phyloP scores from a whole-genome alignment of 179 eudicot species.

The Silene coronaria region DNA sequence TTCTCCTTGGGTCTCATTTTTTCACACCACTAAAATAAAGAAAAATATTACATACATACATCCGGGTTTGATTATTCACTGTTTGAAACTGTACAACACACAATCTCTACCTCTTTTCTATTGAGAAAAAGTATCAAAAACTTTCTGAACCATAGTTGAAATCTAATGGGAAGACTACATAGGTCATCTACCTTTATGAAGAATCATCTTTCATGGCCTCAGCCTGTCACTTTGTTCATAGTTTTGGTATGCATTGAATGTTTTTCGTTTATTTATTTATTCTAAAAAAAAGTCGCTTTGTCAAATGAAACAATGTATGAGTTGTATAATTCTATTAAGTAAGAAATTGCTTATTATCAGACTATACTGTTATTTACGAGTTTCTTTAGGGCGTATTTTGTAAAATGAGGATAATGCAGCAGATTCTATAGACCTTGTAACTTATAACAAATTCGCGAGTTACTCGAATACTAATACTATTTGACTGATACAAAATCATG shows the following conservation, averaged over 20 bases:
- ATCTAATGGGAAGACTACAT: neutral
- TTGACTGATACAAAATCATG: too few relatives aligned
- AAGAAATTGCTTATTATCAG: neutral
- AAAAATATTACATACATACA: neutral
- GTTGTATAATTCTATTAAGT: neutral
- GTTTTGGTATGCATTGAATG: slow-evolving; percentile 6
- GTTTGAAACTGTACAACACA: neutral
- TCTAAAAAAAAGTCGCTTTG: neutral
- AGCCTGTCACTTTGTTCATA: slow-evolving; percentile 12
- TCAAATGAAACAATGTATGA: neutral
- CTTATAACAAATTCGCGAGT: too few relatives aligned
- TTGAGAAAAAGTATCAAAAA: neutral
- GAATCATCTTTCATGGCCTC: slow-evolving; percentile 17
- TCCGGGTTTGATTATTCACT: neutral
- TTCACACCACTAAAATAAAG: neutral
- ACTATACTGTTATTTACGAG: neutral
- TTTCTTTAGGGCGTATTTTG: neutral
- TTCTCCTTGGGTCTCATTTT: neutral
- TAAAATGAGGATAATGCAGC: neutral
- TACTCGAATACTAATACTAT: too few relatives aligned
- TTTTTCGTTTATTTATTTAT: neutral
- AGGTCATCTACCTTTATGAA: slow-evolving; percentile 1
- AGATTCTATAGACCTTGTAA: too few relatives aligned
- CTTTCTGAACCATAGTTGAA: neutral
- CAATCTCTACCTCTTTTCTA: neutral